Evolutionary conservation across 441 rosid genomes (phyloP), one percentile per base, ranked within the genome.

Genomic region (Flueggea neowawraea): DNA sequence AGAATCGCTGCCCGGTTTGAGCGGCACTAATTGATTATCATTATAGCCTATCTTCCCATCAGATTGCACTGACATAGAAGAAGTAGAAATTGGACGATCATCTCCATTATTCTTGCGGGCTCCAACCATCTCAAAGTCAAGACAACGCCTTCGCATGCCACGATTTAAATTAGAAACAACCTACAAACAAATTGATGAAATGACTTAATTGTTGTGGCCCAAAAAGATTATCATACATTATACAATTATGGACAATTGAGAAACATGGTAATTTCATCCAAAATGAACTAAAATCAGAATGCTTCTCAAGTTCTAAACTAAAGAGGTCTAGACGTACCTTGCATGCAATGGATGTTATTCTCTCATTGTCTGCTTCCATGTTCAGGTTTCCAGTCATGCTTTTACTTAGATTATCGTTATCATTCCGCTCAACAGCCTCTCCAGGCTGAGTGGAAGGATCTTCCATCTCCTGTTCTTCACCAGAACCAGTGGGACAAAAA

Each of bases 91-190:
- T 57, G 75, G 70, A 62, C 69, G 68, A 16, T 67, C 78, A 53
- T 63, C 73, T 16, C 66, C 60, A 72, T 72, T 80, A 76, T 84
- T 95, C 73, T 78, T 74, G 72, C 75, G 70, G 60, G 78, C 75
- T 65, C 81, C 91, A 28, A 79, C 79, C 79, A 72, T 80, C 79
- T 88, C 97, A 77, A 91, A 95, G 79, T 95, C 97, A 32, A 95
- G 74, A 80, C 99, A 95, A 14, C 99, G 97, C 73, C 98, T 87
- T 74, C 91, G 74, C 80, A 91, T 73, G 59, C 99, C 96, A 60
- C 95, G 91, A 59, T 88, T 84, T 81, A 86, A 71, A 77, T 68
- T 78, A 51, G 83, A 78, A 74, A 73, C 69, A 55, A 81, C 63
- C 97, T 95, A 70, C 54, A 74, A 67, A 69, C 62, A 78, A 8